Evolutionary conservation across 345 rosid genomes (phyloP), one percentile per base, ranked within the genome.

Genomic region (Cardamine resedifolia): DNA sequence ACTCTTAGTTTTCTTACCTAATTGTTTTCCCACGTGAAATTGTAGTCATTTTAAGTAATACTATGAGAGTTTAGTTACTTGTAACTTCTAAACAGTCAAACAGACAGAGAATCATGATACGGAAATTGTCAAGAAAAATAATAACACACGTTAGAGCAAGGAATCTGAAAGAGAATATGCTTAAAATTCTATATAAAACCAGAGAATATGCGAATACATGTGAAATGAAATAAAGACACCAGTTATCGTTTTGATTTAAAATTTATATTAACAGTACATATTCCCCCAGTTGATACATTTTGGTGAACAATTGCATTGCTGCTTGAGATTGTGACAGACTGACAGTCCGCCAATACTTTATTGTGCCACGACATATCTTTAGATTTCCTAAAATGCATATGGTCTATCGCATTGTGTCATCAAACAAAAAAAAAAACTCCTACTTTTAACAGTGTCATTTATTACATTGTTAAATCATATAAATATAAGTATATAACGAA

Each of bases 161-260:
- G 78, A 10, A 75, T 51, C 31, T 50, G 48, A 28, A 23, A 23
- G 47, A 68, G 78, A 50, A 75, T 68, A 75, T 75, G 57, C 78
- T 31, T 21, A 48, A 57, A 58, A 20, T 11, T 34, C n/a, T n/a
- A 53, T 8, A 64, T 73, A 41, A 41, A 73, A 44, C 58, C 19
- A 18, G 30, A 56, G 50, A 64, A 73, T 73, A 73, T 73, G 71
- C 59, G 16, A 73, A 56, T 56, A 55, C 41, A 41, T 26, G 31
- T 2, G 21, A 33, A 64, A 16, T 73, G 7, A 24, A 64, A 30
- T 20, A 41, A 19, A 52, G 49, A 39, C 9, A 27, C 27, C 23
- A 50, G 11, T 11, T 58, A 3, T 68, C 10, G 38, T 53, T 52
- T 50, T 34, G 4, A 51, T 50, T 23, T 49, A 65, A 23, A 8